Percentiles rank a stretch among this genome's conserved stretches.
These are phyloP conservation scores for Novymonas esmeraldas DNA, from an alignment of 208 protist species.

Conservation along the genomic window DNA sequence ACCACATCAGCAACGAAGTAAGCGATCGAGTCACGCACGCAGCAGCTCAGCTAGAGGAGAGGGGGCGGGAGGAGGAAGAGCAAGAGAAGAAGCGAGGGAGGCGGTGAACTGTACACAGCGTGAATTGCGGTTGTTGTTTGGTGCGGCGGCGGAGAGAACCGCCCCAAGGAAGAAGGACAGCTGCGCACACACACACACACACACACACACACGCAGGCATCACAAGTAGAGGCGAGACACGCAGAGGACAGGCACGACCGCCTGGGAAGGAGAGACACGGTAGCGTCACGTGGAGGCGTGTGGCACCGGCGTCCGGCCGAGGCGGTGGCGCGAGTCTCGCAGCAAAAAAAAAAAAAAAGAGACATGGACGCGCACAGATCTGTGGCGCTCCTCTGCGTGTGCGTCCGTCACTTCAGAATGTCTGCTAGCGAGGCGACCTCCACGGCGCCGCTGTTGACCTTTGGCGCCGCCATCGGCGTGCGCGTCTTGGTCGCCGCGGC, in stretches of 20 bases:
- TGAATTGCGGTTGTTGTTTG: too few relatives aligned
- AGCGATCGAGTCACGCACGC: too few relatives aligned
- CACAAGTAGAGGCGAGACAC: background rate
- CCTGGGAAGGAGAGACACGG: background rate
- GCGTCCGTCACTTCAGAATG: slow-evolving; percentile 43
- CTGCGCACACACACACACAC: background rate
- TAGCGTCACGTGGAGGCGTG: background rate
- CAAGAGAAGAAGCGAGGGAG: too few relatives aligned
- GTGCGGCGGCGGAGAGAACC: too few relatives aligned
- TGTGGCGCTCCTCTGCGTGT: background rate
- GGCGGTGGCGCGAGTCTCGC: too few relatives aligned
- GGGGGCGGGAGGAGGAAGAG: background rate
- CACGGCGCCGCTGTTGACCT: slow-evolving; percentile 25
- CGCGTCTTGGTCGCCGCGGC: slow-evolving; percentile 31
- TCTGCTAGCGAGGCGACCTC: slow-evolving; percentile 69
- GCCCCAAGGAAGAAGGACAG: background rate
- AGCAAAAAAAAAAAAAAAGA: background rate
- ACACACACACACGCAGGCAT: background rate
- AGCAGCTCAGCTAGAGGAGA: background rate
- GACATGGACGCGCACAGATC: background rate
- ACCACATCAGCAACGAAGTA: background rate
- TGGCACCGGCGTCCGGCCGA: background rate
- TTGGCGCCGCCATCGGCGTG: slow-evolving; percentile 13
- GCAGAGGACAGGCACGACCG: background rate
- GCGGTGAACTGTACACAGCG: too few relatives aligned